Base-by-base conservation (phyloP, 1,139 yeast species). In the Groenewaldozyma sp. region DNA sequence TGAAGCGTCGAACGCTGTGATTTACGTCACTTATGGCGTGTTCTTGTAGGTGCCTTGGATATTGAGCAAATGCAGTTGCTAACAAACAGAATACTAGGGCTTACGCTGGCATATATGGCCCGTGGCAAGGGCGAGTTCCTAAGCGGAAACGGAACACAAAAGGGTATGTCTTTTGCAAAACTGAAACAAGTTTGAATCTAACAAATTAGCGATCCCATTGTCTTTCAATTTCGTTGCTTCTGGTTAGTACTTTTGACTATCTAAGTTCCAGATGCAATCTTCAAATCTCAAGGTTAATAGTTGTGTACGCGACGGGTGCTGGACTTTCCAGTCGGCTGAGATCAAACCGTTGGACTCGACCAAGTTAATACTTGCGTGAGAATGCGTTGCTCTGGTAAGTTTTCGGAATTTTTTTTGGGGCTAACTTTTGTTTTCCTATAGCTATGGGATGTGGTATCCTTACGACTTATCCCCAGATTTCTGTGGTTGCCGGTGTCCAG, bases 341-440 rank as follows among this genome's bases (percentile, higher is more conserved):
- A 78, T 62, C 47, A 74, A 56, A 78, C 87, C 86, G 86, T 73
- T 54, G 68, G 67, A 82, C 91, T 81, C 91, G 91, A 82, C 68
- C 88, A 82, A 79, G 86, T 63, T 79, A 71, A 70, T 69, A 64
- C 91, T 81, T 81, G 91, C 88, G 88, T 78, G 91, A 80, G 91
- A 79, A 80, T 38, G 48, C 40, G 45, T 37, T 44, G 45, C 44
- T 40, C 43, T 35, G 17, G 37, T 31, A 31, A 27, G 33, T 22
- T 19, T 38, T 38, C 35, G 31, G 38, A 36, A 22, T 29, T 21
- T n/a, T 20, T 19, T n/a, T 36, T 21, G 22, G 28, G 14, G n/a
- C 34, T 36, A 31, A 40, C 42, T 38, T 18, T 33, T 37, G 34
- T 22, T 11, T 39, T 43, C 47, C 43, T 58, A 38, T 55, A 82